Percentiles rank a stretch among this genome's conserved stretches.
Evolutionary conservation across 1,284 basidiomycete species (phyloP).

Genomic region (Rhodotorula sp.): DNA sequence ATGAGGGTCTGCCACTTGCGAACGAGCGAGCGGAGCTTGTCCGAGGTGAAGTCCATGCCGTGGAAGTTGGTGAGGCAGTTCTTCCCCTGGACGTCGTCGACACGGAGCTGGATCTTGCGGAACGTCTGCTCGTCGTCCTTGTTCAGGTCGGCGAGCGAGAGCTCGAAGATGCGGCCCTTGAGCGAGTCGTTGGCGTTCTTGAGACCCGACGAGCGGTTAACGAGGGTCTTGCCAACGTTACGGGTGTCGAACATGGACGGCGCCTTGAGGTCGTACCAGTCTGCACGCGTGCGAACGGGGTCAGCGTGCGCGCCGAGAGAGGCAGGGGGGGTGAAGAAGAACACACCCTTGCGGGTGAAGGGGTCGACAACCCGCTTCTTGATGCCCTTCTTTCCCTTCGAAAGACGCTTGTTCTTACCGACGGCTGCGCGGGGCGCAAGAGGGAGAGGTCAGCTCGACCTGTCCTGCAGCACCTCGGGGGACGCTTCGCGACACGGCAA

Average conservation of each 20-base stretch:
- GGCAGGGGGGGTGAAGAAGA: neutral
- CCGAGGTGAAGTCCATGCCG: slow-evolving; percentile 99
- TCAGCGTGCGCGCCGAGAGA: neutral
- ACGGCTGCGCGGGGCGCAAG: slow-evolving; percentile 45
- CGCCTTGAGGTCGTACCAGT: slow-evolving; percentile 99
- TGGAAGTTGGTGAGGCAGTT: slow-evolving; percentile 99
- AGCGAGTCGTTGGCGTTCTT: slow-evolving; percentile 98
- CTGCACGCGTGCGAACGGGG: slow-evolving; percentile 54
- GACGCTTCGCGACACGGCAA: neutral
- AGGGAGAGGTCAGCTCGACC: slow-evolving; percentile 3
- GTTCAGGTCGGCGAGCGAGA: slow-evolving; percentile 97
- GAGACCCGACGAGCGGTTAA: slow-evolving; percentile 96
- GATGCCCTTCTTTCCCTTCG: slow-evolving; percentile 99
- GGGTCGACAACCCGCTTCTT: slow-evolving; percentile 98
- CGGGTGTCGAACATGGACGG: slow-evolving; percentile 96
- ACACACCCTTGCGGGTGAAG: slow-evolving; percentile 92
- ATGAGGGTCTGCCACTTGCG: slow-evolving; percentile 99
- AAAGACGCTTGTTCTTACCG: slow-evolving; percentile 93
- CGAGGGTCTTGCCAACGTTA: slow-evolving; percentile 98
- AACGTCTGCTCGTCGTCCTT: slow-evolving; percentile 99
- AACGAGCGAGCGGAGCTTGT: slow-evolving; percentile 99
- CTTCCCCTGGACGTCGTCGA: slow-evolving; percentile 98
- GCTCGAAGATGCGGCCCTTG: slow-evolving; percentile 94
- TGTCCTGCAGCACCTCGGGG: neutral
- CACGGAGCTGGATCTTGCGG: slow-evolving; percentile 98